These are phyloP conservation scores for Leccinum aurantiacum DNA, from an alignment of 768 basidiomycete species.

Conservation along the genomic window DNA sequence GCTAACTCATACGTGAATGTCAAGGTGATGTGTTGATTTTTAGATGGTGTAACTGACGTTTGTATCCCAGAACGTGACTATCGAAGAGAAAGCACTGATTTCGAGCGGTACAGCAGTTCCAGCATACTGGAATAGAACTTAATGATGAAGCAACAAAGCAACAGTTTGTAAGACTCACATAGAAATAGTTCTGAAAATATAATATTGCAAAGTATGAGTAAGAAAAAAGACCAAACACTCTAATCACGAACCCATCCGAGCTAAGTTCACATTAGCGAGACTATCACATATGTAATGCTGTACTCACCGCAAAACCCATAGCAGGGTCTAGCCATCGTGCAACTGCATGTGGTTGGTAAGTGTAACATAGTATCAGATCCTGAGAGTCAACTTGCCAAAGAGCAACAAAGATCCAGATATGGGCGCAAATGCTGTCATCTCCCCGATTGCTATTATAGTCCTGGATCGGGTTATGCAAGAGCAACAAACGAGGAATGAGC, in stretches of 20 bases:
- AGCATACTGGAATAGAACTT: conserved; percentile 8
- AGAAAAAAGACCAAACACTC: not conserved
- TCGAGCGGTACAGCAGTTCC: conserved; percentile 49
- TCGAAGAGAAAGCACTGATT: conserved; percentile 48
- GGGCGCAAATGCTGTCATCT: conserved; percentile 31
- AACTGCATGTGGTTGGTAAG: conserved; percentile 13
- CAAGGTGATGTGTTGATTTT: not conserved
- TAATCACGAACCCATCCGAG: conserved; percentile 26
- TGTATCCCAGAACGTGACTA: conserved; percentile 52
- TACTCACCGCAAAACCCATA: conserved; percentile 30
- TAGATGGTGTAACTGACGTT: conserved; percentile 11
- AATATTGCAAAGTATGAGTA: conserved; percentile 2
- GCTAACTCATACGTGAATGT: conserved; percentile 28
- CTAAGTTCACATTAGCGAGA: conserved; percentile 4
- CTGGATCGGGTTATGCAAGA: conserved; percentile 13
- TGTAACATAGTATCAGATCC: not conserved
- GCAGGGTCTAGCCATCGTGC: conserved; percentile 36
- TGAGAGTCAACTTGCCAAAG: conserved; percentile 20
- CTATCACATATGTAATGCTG: not conserved
- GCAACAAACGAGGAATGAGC: not conserved
- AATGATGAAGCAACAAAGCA: not conserved
- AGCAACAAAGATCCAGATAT: conserved; percentile 30
- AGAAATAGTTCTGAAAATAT: conserved; percentile 34
- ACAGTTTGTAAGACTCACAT: conserved; percentile 19
- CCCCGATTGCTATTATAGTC: conserved; percentile 31